A percentile compares a stretch with the other conserved stretches of the same genome.
These are phyloP conservation scores for Paspalum notatum DNA, from an alignment of 176 grass and related monocot species.

Conservation along the genomic window DNA sequence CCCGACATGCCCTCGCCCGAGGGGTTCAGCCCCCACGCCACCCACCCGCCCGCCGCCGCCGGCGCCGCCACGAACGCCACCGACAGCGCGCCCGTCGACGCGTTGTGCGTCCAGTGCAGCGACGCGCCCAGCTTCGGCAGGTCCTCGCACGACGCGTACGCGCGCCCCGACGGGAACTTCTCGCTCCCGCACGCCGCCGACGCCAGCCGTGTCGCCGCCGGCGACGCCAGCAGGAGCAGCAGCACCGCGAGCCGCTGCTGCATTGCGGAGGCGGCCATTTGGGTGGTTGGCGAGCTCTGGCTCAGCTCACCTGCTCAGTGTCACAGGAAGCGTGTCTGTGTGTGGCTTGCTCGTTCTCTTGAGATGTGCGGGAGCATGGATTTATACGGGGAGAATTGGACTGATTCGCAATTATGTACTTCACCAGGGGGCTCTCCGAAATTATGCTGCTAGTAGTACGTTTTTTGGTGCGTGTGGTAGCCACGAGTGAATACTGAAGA, in stretches of 20 bases:
- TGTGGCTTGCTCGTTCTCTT: not conserved
- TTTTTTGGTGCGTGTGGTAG: not conserved
- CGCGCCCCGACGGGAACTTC: constrained; percentile 51
- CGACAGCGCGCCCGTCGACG: constrained; percentile 32
- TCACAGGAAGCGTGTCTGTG: too few relatives aligned
- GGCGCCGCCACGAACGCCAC: constrained; percentile 72
- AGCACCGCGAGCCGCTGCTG: constrained; percentile 34
- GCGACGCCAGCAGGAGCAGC: constrained; percentile 28
- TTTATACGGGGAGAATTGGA: constrained; percentile 34
- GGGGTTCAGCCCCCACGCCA: constrained; percentile 76
- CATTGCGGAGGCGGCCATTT: constrained; percentile 13
- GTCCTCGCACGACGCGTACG: constrained; percentile 59
- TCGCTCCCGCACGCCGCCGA: constrained; percentile 39
- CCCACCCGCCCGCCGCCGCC: constrained; percentile 54
- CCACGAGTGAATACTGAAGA: not conserved
- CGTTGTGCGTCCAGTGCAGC: constrained; percentile 72
- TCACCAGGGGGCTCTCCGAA: not conserved
- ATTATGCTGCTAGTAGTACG: too few relatives aligned
- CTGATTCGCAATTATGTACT: not conserved
- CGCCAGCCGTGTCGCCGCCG: not conserved
- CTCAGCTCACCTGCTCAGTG: not conserved
- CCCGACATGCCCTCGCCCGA: constrained; percentile 64
- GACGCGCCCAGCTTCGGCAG: constrained; percentile 63
- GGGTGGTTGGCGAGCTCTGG: not conserved
- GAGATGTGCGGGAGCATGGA: not conserved